Percentiles rank a stretch among this genome's conserved stretches.
phyloP scores from a whole-genome alignment of 2,329 filamentous ascomycete genomes.

The Diplodia mutila region DNA sequence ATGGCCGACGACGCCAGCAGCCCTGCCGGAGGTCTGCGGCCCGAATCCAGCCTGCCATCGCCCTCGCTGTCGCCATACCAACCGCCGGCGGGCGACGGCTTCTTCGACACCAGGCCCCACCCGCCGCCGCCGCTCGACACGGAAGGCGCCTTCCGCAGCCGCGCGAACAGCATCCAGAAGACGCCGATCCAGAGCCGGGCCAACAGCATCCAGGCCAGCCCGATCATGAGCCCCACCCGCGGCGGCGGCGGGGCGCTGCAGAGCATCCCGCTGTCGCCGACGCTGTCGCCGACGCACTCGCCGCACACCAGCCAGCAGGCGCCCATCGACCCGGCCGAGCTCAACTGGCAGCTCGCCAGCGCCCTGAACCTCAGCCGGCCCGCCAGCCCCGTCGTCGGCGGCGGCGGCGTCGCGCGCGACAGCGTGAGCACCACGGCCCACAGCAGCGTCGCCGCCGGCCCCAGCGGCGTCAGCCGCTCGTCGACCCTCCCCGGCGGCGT shows the following conservation, averaged over 20 bases:
- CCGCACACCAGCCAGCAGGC: constrained; percentile 1
- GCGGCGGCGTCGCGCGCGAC: constrained; percentile 28
- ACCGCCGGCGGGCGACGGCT: background rate
- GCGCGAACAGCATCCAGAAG: constrained; percentile 45
- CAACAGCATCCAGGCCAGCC: constrained; percentile 46
- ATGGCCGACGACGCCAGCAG: constrained; percentile 76
- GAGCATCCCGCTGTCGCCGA: constrained; percentile 4
- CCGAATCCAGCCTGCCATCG: constrained; percentile 30
- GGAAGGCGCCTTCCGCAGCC: constrained; percentile 32
- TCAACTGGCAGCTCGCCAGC: constrained; percentile 52
- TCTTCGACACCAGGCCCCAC: constrained; percentile 7
- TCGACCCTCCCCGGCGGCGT: background rate
- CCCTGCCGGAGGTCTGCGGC: constrained; percentile 33
- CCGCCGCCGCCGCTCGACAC: background rate
- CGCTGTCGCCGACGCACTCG: constrained; percentile 9
- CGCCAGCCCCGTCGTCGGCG: constrained; percentile 36
- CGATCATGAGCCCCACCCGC: constrained; percentile 30
- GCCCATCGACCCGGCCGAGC: background rate
- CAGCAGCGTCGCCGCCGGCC: background rate
- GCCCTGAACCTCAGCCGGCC: constrained; percentile 45
- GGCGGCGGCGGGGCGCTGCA: background rate
- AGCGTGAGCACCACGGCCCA: background rate
- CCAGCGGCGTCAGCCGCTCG: background rate
- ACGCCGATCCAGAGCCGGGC: constrained; percentile 41
- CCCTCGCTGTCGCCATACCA: constrained; percentile 33